A percentile compares a stretch with the other conserved stretches of the same genome.
Evolutionary conservation across 2,329 filamentous ascomycete genomes (phyloP).

Genomic region (Hypoxylon sp.): DNA sequence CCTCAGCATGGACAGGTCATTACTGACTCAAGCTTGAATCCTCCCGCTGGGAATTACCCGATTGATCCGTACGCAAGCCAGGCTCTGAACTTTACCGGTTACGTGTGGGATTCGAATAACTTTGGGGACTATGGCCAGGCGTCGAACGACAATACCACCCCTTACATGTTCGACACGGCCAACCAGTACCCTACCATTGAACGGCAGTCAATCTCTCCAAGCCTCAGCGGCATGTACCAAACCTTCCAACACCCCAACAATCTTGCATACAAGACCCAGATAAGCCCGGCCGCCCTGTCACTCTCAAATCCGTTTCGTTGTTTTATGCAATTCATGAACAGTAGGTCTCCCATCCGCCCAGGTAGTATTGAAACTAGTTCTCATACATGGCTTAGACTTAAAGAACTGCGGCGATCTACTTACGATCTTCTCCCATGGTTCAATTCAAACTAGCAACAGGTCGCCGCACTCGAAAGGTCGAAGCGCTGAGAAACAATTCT

Average conservation of each 20-base stretch:
- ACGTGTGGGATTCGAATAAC: not conserved
- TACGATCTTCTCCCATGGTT: slow-evolving; percentile 11
- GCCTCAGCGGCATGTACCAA: not conserved
- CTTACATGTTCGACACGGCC: not conserved
- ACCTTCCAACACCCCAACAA: not conserved
- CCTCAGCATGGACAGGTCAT: not conserved
- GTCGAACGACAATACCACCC: not conserved
- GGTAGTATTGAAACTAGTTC: not conserved
- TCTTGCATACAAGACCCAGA: not conserved
- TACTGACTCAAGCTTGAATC: not conserved
- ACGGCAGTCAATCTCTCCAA: not conserved
- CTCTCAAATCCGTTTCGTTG: slow-evolving; percentile 4
- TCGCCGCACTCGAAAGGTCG: not conserved
- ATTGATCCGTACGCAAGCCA: not conserved
- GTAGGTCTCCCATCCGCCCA: slow-evolving; percentile 1
- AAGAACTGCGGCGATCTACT: slow-evolving; percentile 11
- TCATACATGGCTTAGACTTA: slow-evolving; percentile 21
- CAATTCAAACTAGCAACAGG: not conserved
- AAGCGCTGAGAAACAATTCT: slow-evolving; percentile 4
- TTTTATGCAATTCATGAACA: slow-evolving; percentile 23
- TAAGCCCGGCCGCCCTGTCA: not conserved
- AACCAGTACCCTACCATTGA: not conserved
- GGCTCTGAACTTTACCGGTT: not conserved
- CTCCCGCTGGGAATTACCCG: too few relatives aligned
- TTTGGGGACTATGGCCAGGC: not conserved